Evolutionary conservation across 257 asterid genomes (phyloP), one percentile per base, ranked within the genome.

Genomic region (Misopates orontium): DNA sequence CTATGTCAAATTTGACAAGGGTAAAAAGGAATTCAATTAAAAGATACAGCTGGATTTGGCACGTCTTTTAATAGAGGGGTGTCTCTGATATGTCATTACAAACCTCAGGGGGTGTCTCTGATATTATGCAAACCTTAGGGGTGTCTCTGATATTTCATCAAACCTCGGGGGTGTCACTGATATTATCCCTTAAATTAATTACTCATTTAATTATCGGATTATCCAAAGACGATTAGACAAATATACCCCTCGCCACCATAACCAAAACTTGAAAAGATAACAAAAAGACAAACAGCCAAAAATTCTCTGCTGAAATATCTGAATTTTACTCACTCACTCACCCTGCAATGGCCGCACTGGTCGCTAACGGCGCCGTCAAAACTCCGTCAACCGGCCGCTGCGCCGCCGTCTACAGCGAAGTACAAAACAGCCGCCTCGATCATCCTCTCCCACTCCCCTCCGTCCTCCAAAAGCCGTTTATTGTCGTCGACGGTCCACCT

Each of bases 381-480:
- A 15, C 87, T 61, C 64, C 72, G n/a, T 61, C 55, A 14, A 65
- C 77, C 22, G 83, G 83, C 3, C 82, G 95, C 40, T 76, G 59
- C 36, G 69, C 83, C 21, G 66, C 87, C 49, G 83, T 83, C 44
- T 87, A 87, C 67, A 85, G 95, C 77, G 95, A 87, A 64, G 84
- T 87, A 24, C 95, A 87, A 79, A 83, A 67, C 73, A 85, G 90
- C 80, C 87, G 95, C 50, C 81, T 87, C 65, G 85, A 78, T 70
- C 83, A 84, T 52, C 67, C 80, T 56, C 89, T 87, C 7, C 83
- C 95, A n/a, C 85, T 87, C 20, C 95, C 95, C 47, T 79, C 89
- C 11, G 95, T 87, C 42, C 80, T 87, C 59, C 24, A 69, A 13
- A 79, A 28, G 3, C 64, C 92, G 44, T 87, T 85, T 73, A 76